Conservation (phyloP, 1,284 basidiomycete species). For the Ceratobasidium sp. region DNA sequence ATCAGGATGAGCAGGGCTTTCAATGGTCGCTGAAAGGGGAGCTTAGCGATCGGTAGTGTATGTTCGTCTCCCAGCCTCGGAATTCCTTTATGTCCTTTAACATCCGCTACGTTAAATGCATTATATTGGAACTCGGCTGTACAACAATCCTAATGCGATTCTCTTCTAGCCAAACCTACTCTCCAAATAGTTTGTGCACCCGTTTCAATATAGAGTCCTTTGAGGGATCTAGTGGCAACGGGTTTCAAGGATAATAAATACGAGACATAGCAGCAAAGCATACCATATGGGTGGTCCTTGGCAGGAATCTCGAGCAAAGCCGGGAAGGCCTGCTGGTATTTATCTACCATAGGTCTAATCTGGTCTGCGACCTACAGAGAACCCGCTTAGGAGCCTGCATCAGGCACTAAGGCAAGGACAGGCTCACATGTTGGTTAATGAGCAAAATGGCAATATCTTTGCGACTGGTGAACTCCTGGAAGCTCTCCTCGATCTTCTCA, state of each 20-base stretch:
- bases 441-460: constrained; percentile 95
- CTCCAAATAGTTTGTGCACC: constrained; percentile 96
- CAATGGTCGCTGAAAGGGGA: constrained; percentile 43
- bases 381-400: neutral
- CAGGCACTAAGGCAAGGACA: neutral
- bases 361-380: constrained; percentile 87
- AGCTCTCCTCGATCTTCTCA: constrained; percentile 87
- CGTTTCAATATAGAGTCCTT: constrained; percentile 98
- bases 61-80: neutral
- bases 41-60: neutral
- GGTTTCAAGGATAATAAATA: constrained; percentile 12
- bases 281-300: constrained; percentile 94
- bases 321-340: constrained; percentile 96
- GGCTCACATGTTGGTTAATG: constrained; percentile 94
- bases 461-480: constrained; percentile 92
- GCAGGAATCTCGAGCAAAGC: constrained; percentile 97
- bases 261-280: constrained; percentile 51
- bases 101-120: too few species aligned
- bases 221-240: constrained; percentile 78
- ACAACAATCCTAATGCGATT: too few species aligned
- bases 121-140: too few species aligned
- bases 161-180: constrained; percentile 60
- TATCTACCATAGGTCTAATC: constrained; percentile 95
- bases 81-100: too few species aligned
- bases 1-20: constrained; percentile 12